A percentile compares a stretch with the other conserved stretches of the same genome.
phyloP scores from a whole-genome alignment of 2,329 filamentous ascomycete genomes.

The Talaromyces marneffei region DNA sequence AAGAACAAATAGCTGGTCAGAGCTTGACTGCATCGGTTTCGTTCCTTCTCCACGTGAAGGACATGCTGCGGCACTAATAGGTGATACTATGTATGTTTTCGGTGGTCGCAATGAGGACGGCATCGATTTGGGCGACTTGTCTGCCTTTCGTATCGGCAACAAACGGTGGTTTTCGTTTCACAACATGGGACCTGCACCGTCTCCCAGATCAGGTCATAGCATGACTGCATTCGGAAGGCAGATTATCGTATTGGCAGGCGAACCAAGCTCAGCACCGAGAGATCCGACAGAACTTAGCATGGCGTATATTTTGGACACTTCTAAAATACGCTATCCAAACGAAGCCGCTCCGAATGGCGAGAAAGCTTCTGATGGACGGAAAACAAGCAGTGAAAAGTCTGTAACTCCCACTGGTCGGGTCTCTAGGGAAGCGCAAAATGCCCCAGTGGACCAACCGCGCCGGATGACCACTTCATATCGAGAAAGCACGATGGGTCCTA shows the following conservation, averaged over 20 bases:
- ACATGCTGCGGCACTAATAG: slow-evolving; percentile 85
- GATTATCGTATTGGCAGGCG: slow-evolving; percentile 85
- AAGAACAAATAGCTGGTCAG: slow-evolving; percentile 71
- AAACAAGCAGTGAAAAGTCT: slow-evolving; percentile 43
- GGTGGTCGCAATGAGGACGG: slow-evolving; percentile 93
- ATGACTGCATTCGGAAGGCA: slow-evolving; percentile 95
- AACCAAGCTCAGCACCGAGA: slow-evolving; percentile 80
- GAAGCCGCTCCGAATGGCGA: slow-evolving; percentile 49
- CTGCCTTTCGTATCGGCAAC: slow-evolving; percentile 74
- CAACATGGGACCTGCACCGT: slow-evolving; percentile 96
- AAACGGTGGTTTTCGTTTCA: slow-evolving; percentile 98
- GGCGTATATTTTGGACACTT: slow-evolving; percentile 87
- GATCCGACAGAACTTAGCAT: slow-evolving; percentile 79
- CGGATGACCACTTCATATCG: slow-evolving; percentile 38
- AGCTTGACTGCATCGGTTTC: slow-evolving; percentile 94
- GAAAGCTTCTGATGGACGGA: slow-evolving; percentile 33
- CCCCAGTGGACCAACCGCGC: slow-evolving; percentile 31
- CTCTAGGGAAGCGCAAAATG: slow-evolving; percentile 39
- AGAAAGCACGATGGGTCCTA: slow-evolving; percentile 37
- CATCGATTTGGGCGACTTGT: slow-evolving; percentile 83
- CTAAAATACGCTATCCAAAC: slow-evolving; percentile 92
- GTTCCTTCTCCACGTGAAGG: slow-evolving; percentile 91
- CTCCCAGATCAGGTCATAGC: slow-evolving; percentile 87
- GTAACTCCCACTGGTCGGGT: slow-evolving; percentile 36
- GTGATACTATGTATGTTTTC: slow-evolving; percentile 99